Conservation (phyloP, 2,329 filamentous ascomycete species). For the Passalora sequoiae region DNA sequence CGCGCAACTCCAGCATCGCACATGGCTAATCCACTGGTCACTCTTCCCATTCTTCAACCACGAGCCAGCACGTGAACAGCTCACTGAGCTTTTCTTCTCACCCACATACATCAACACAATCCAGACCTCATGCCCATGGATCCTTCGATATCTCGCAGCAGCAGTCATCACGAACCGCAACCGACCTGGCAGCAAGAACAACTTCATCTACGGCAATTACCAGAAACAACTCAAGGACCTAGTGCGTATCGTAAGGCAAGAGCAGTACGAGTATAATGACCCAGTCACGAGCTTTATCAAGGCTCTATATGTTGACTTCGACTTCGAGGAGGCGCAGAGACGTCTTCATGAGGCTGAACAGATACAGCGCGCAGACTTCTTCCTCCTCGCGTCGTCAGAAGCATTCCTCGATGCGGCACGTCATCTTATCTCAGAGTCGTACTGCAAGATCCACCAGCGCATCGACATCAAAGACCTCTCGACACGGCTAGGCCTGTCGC, state of each 20-base stretch:
- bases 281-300: conserved; percentile 95
- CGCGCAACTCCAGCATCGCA: conserved; percentile 91
- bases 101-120: conserved; percentile 99
- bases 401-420: conserved; percentile 88
- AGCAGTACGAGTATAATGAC: conserved; percentile 95
- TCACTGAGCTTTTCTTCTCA: conserved; percentile 96
- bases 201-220: conserved; percentile 93
- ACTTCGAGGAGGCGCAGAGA: conserved; percentile 93
- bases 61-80: conserved; percentile 79
- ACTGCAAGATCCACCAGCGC: conserved; percentile 99
- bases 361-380: conserved; percentile 90
- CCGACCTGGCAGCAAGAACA: conserved; percentile 78
- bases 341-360: conserved; percentile 83
- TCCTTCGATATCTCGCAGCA: conserved; percentile 86
- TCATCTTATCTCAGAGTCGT: conserved; percentile 96
- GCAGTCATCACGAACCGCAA: conserved; percentile 85
- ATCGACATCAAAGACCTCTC: conserved; percentile 98
- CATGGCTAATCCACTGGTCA: conserved; percentile 96
- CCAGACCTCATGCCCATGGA: conserved; percentile 95
- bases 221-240: conserved; percentile 99
- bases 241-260: conserved; percentile 89
- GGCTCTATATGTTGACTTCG: conserved; percentile 91
- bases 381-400: conserved; percentile 79
- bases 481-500: conserved; percentile 80
- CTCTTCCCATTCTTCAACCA: conserved; percentile 99